A percentile compares a stretch with the other conserved stretches of the same genome.
phyloP scores from a whole-genome alignment of 148 eudicot species.

The Rhododendron ferrugineum region DNA sequence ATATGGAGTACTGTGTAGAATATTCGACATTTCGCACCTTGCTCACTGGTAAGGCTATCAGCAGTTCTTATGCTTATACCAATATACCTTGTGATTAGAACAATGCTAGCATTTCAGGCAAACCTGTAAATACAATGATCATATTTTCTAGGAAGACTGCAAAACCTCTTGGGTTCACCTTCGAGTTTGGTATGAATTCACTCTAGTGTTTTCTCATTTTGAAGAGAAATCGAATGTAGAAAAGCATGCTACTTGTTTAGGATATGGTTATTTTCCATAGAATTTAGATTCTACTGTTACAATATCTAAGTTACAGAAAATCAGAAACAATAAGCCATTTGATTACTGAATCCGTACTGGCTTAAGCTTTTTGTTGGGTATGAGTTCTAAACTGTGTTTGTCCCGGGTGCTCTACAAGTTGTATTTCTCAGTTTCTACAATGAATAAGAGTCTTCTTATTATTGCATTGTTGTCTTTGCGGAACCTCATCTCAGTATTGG shows the following conservation, averaged over 20 bases:
- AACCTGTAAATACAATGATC: background rate
- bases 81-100: background rate
- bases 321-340: background rate
- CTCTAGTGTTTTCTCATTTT: background rate
- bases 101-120: background rate
- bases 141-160: background rate
- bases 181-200: background rate
- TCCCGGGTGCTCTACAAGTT: background rate
- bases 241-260: background rate
- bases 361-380: background rate
- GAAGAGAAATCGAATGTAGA: background rate
- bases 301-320: background rate
- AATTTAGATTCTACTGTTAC: background rate
- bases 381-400: background rate
- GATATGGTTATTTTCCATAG: background rate
- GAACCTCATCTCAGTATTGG: background rate
- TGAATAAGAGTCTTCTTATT: background rate
- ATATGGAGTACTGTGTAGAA: constrained; percentile 87
- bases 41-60: constrained; percentile 42
- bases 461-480: background rate
- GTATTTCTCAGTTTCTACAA: background rate
- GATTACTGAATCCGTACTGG: background rate
- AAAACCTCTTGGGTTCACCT: background rate
- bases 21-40: constrained; percentile 76
- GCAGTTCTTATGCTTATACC: background rate